Conservation (phyloP, 2,329 filamentous ascomycete species). For the Hypoxylon sp. region DNA sequence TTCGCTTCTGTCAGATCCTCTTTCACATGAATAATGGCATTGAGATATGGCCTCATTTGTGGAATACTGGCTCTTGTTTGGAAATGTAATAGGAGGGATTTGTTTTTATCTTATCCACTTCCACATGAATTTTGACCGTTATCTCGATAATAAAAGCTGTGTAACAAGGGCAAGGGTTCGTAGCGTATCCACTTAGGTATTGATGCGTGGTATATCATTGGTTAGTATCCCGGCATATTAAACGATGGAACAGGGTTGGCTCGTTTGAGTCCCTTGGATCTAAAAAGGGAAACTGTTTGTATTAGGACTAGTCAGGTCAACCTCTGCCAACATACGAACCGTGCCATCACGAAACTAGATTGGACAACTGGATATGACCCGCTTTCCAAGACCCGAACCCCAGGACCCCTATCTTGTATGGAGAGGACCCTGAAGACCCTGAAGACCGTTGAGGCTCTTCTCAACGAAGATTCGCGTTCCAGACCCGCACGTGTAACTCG, state of each 20-base stretch:
- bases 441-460: constrained; percentile 41
- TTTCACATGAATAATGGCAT: neutral
- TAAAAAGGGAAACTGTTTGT: constrained; percentile 36
- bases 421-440: constrained; percentile 22
- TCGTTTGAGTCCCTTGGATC: constrained; percentile 26
- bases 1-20: neutral
- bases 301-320: constrained; percentile 26
- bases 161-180: constrained; percentile 26
- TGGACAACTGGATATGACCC: constrained; percentile 21
- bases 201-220: constrained; percentile 8
- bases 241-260: constrained; percentile 35
- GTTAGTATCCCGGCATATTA: constrained; percentile 13
- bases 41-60: neutral
- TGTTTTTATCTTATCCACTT: constrained; percentile 8
- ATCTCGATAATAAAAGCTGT: constrained; percentile 30
- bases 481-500: constrained; percentile 40
- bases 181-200: constrained; percentile 23
- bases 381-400: constrained; percentile 41
- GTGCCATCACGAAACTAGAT: constrained; percentile 27
- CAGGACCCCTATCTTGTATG: constrained; percentile 36
- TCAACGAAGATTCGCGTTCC: constrained; percentile 44
- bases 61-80: neutral
- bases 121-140: constrained; percentile 2
- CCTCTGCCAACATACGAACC: constrained; percentile 27
- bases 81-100: constrained; percentile 6